Base-by-base conservation (phyloP, 371 early-diverging fungal species). In the Amoeboaphelidium protococcarum region DNA sequence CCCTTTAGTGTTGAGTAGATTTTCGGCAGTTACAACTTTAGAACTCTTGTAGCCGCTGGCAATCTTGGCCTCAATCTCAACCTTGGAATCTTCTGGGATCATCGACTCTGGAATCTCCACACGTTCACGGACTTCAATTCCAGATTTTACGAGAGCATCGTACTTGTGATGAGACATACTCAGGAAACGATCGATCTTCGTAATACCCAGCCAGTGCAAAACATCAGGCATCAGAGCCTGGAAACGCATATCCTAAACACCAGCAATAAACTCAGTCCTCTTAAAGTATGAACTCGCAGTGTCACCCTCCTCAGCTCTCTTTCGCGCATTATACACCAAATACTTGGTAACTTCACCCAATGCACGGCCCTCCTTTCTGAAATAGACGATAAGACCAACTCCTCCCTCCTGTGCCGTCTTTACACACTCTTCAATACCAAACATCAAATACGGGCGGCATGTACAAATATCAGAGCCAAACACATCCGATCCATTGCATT, bases 211-310 rank as follows among this genome's bases (percentile, higher is more conserved):
- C 92, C 92, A 91, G 53, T 91, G 92, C 54, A 91, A 63, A 2
- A 88, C 85, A 59, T 91, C 92, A 13, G 92, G 92, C 92, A 91
- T 91, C 49, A 88, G 60, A 2, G 89, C 89, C 57, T 91, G 92
- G 80, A 89, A 91, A 16, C 92, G 69, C 83, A 87, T 83, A 55
- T 91, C 92, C 65, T 90, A 88, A 42, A 91, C 92, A 23, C 92
- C 92, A 13, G 92, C 92, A 55, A 91, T 76, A 55, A 76, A 76
- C 57, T 90, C 87, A 1, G 88, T 91, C 26, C 88, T 68, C 53
- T 76, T 60, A 57, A 91, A 91, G 67, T 91, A 89, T 40, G 74
- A 75, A 24, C 68, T 71, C 0, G 92, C 92, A 1, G 82, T 80
- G 53, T 91, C 92, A 31, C 90, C 89, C 25, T 81, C 86, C 37